Evolutionary conservation across 495 filamentous ascomycete species (phyloP), one percentile per base, ranked within the genome.

Genomic region (Podospora pseudocomata): DNA sequence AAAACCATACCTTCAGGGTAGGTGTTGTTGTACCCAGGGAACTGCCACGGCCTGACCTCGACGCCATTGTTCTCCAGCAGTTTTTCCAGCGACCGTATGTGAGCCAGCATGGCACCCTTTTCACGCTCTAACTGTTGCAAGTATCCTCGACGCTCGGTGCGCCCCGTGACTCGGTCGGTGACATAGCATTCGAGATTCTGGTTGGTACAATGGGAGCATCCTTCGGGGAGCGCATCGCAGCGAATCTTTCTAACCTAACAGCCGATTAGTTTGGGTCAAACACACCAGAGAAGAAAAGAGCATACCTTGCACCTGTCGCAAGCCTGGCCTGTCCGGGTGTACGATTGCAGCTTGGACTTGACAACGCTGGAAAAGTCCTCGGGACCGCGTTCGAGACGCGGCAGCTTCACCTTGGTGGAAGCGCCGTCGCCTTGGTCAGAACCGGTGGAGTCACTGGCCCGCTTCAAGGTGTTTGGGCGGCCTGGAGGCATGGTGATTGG

Each of bases 131-230:
- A 77, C 67, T 85, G 80, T 73, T 91, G 87, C 65, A 91, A 78
- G 71, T 92, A 90, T 9, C 93, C 92, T 65, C 93, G 86, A n/a
- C 86, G 85, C 32, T 87, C 87, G 16, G 93, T 91, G 66, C 90
- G 88, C 28, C 91, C 91, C n/a, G 91, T 94, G 70, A 95, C 92
- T 32, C 91, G 87, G 76, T 97, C 93, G 16, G 92, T 96, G 11
- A 92, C 91, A 72, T 86, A 86, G 78, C 93, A 97, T 67, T 88
- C 85, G 63, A 88, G 85, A 69, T 87, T 86, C 65, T 88, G 88
- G 75, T 88, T 86, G 68, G 86, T 79, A 78, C 92, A 96, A 68
- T 90, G 87, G 68, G 86, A 87, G 73, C 92, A 96, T 58, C 92
- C 91, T 60, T 87, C 86, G 32, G 86, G 82, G 30, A 88, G 79